phyloP scores from a whole-genome alignment of 2,329 filamentous ascomycete species.

The Nemania sp. region DNA sequence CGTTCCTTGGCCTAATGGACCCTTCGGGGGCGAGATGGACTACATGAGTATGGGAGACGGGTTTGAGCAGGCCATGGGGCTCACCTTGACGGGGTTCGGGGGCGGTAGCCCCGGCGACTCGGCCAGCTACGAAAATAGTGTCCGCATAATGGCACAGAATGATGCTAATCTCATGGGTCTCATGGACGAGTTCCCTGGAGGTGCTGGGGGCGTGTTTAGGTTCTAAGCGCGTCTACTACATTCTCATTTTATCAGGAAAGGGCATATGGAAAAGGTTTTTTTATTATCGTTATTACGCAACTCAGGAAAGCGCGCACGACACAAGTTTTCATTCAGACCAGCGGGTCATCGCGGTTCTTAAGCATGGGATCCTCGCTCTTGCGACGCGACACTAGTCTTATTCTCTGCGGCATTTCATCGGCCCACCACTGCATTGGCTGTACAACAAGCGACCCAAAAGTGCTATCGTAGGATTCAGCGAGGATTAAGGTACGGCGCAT shows the following conservation, averaged over 20 bases:
- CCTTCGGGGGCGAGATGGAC: conserved; percentile 52
- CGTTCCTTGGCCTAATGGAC: conserved; percentile 49
- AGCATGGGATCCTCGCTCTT: not conserved
- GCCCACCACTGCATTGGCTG: not conserved
- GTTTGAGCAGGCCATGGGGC: conserved; percentile 59
- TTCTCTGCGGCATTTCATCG: not conserved
- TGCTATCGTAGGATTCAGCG: not conserved
- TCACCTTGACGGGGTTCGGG: conserved; percentile 55
- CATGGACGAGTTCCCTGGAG: conserved; percentile 34
- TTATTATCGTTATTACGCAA: not conserved
- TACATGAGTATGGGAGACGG: conserved; percentile 55
- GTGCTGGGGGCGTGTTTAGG: conserved; percentile 8
- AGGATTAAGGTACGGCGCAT: not conserved
- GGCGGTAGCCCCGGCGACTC: conserved; percentile 46
- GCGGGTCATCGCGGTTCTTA: not conserved
- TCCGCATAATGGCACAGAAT: conserved; percentile 47
- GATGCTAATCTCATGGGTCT: conserved; percentile 39
- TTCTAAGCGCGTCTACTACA: not conserved
- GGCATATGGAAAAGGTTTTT: not conserved
- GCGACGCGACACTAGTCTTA: not conserved
- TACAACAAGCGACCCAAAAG: not conserved
- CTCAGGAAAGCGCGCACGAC: not conserved
- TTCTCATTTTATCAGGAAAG: not conserved
- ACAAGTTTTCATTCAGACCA: not conserved
- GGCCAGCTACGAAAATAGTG: conserved; percentile 43